A percentile compares a stretch with the other conserved stretches of the same genome.
Evolutionary conservation across 805 yeast genomes (phyloP).

Genomic region (Wickerhamiella lipophila): DNA sequence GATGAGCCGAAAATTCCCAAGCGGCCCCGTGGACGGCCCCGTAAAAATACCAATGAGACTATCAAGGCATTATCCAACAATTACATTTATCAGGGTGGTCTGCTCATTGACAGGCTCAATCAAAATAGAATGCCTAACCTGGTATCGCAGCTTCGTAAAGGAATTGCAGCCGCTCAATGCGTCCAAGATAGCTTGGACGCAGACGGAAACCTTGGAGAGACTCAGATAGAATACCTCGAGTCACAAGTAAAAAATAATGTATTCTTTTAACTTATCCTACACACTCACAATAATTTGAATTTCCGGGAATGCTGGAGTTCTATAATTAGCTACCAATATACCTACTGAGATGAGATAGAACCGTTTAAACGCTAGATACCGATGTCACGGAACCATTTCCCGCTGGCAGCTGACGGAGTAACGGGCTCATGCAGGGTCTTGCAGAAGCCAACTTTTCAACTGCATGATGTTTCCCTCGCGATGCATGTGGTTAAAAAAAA

Average conservation of each 20-base stretch:
- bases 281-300: background rate
- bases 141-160: background rate
- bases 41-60: background rate
- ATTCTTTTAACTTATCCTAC: background rate
- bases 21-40: constrained; percentile 11
- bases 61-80: background rate
- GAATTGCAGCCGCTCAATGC: background rate
- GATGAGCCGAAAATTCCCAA: background rate
- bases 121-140: background rate
- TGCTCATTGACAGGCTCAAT: background rate
- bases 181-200: background rate
- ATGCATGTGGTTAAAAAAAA: background rate
- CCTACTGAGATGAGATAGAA: background rate
- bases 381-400: background rate
- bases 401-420: background rate
- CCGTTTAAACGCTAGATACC: background rate
- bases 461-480: background rate
- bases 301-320: background rate
- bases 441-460: background rate
- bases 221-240: background rate
- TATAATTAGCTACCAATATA: background rate
- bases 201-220: background rate
- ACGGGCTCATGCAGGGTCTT: background rate
- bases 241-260: constrained; percentile 1
- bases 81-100: background rate